Evolutionary conservation across 805 yeast genomes (phyloP).

Genomic region (Candida maesae): DNA sequence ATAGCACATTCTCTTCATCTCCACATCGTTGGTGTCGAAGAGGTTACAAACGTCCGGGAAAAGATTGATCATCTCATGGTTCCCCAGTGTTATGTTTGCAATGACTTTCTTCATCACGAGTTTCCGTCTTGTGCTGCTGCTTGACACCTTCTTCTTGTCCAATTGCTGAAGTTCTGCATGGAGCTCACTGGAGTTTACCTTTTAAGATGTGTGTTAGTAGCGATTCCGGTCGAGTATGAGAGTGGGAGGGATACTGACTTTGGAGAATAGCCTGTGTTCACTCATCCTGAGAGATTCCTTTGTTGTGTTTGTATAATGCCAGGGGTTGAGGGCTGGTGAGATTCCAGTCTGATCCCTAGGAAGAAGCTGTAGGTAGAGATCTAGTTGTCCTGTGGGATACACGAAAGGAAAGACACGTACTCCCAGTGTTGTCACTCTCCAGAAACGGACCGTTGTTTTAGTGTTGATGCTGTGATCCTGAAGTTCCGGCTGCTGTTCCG

Average conservation of each 20-base stretch:
- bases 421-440: too few species aligned
- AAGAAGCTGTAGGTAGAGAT: too few species aligned
- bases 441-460: too few species aligned
- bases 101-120: constrained; percentile 64
- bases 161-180: constrained; percentile 29
- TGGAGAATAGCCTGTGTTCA: constrained; percentile 21
- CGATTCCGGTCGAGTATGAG: too few species aligned
- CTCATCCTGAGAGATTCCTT: constrained; percentile 19
- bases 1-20: constrained; percentile 67
- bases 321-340: too few species aligned
- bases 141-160: constrained; percentile 34
- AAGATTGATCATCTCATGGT: constrained; percentile 65
- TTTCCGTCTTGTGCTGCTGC: constrained; percentile 35
- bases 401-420: too few species aligned
- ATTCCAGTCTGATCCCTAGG: too few species aligned
- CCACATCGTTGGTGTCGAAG: constrained; percentile 59
- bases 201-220: neutral
- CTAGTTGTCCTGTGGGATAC: too few species aligned
- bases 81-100: constrained; percentile 81
- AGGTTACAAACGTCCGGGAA: constrained; percentile 59
- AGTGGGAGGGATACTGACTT: constrained; percentile 18
- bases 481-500: neutral
- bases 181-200: constrained; percentile 31
- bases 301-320: too few species aligned
- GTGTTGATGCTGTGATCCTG: too few species aligned